Conservation (phyloP, 257 asterid species). For the Primulina huaijiensis region DNA sequence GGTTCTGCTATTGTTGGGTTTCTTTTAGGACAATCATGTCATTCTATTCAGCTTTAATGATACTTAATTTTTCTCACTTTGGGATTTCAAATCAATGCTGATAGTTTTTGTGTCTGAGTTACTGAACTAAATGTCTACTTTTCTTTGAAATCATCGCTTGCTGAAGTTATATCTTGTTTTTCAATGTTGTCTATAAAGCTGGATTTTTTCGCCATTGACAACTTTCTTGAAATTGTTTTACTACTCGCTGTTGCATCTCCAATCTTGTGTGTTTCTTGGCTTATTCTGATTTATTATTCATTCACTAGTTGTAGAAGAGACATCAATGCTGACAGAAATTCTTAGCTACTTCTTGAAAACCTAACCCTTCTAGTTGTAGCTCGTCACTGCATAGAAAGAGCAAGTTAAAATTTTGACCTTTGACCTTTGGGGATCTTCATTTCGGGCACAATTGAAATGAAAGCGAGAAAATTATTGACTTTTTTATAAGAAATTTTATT, state of each 20-base stretch:
- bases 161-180: not conserved
- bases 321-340: not conserved
- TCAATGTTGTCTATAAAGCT: not conserved
- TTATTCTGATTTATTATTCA: not conserved
- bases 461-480: not conserved
- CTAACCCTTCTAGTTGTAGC: not conserved
- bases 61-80: constrained; percentile 17
- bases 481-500: too few species aligned
- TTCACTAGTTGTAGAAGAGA: not conserved
- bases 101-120: constrained; percentile 5
- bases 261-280: not conserved
- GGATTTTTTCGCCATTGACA: too few species aligned
- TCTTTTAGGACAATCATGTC: constrained; percentile 17
- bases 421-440: not conserved
- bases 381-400: too few species aligned
- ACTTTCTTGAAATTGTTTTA: not conserved
- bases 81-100: constrained; percentile 26
- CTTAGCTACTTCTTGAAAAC: not conserved
- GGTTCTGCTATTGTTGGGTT: constrained; percentile 19
- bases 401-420: too few species aligned
- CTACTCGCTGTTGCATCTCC: not conserved
- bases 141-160: not conserved
- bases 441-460: not conserved
- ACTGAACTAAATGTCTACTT: not conserved
- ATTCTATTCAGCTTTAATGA: constrained; percentile 14